Evolutionary conservation across 805 yeast genomes (phyloP).

Genomic region (Candida silvicultrix): DNA sequence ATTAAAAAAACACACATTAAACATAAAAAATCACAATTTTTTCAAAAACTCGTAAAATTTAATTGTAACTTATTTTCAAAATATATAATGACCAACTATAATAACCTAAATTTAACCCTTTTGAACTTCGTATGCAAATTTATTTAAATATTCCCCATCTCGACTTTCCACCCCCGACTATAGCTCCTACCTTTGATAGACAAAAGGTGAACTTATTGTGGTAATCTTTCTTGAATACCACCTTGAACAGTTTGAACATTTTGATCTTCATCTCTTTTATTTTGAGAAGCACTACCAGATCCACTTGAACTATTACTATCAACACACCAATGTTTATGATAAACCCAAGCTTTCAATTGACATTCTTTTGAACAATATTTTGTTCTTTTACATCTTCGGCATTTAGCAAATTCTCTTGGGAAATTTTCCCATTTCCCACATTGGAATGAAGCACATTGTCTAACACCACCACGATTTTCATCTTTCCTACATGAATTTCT

Average conservation of each 20-base stretch:
- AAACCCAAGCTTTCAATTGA: slow-evolving; percentile 87
- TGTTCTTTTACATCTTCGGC: slow-evolving; percentile 89
- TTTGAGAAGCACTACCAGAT: not conserved
- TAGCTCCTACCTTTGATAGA: no score
- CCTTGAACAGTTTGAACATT: not conserved
- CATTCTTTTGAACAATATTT: slow-evolving; percentile 92
- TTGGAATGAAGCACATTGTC: slow-evolving; percentile 90
- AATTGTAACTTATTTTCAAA: no score
- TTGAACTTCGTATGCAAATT: no score
- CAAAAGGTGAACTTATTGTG: no score
- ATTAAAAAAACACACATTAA: no score
- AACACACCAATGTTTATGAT: slow-evolving; percentile 90
- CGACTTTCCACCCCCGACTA: no score
- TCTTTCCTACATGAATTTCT: slow-evolving; percentile 91
- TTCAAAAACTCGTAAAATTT: no score
- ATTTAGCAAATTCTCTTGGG: slow-evolving; percentile 91
- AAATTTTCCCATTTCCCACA: slow-evolving; percentile 93
- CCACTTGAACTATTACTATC: slow-evolving; percentile 18
- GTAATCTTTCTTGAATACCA: not conserved
- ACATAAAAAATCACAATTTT: no score
- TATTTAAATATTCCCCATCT: no score
- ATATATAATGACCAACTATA: no score
- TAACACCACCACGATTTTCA: slow-evolving; percentile 78
- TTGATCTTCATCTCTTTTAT: not conserved
- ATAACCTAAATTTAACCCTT: no score